Percentiles rank a stretch among this genome's conserved stretches.
These are phyloP conservation scores for Clarireedia homoeocarpa DNA, from an alignment of 2,329 filamentous ascomycete genomes.

Conservation along the genomic window DNA sequence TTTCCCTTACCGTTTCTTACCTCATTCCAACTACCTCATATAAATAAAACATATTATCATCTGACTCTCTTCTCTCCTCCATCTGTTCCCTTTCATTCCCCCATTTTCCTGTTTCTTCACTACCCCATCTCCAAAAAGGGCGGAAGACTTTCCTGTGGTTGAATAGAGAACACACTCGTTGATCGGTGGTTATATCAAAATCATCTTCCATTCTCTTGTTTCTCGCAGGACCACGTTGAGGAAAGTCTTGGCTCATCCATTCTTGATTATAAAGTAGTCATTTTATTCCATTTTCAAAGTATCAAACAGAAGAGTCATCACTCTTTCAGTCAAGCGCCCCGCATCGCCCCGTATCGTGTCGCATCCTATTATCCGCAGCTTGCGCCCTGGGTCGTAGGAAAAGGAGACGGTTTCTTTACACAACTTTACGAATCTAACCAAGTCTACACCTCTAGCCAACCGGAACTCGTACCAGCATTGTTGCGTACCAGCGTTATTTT, in stretches of 20 bases:
- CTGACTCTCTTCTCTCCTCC: background rate
- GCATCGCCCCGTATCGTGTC: slow-evolving; percentile 14
- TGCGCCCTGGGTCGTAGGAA: slow-evolving; percentile 21
- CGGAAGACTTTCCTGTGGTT: background rate
- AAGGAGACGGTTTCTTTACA: slow-evolving; percentile 13
- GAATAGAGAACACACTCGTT: background rate
- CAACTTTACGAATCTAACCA: background rate
- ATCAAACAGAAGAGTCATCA: too few relatives aligned
- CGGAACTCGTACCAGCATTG: background rate
- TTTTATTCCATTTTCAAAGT: slow-evolving; percentile 2
- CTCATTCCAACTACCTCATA: background rate
- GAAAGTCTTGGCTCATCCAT: background rate
- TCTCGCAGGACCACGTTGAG: background rate
- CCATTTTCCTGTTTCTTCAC: background rate
- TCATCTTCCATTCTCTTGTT: background rate
- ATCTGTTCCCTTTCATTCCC: background rate
- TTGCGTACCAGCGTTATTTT: slow-evolving; percentile 1
- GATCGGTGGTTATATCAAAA: background rate
- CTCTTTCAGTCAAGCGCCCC: slow-evolving; percentile 16
- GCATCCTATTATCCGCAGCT: slow-evolving; percentile 20
- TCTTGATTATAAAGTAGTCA: background rate
- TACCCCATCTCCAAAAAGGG: background rate
- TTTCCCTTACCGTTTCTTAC: background rate
- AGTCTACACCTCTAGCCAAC: background rate
- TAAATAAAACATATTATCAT: background rate